A percentile compares a stretch with the other conserved stretches of the same genome.
Conservation (phyloP, 805 yeast genomes). For the Ogataea methanolica region DNA sequence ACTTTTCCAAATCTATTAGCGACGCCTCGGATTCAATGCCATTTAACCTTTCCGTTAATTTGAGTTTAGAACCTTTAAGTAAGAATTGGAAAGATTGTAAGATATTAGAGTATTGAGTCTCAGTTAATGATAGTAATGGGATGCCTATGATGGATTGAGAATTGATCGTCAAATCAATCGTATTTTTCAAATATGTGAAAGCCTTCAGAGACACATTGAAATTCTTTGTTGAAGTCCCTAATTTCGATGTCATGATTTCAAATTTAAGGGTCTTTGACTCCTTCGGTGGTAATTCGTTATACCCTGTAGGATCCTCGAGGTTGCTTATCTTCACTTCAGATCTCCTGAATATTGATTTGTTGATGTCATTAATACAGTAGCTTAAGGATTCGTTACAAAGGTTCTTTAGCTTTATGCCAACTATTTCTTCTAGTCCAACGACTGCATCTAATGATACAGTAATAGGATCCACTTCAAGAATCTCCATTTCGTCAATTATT, state of each 20-base stretch:
- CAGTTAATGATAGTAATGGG: constrained; percentile 28
- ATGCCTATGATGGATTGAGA: constrained; percentile 32
- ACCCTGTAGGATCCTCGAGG: constrained; percentile 1
- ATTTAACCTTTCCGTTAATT: constrained; percentile 5
- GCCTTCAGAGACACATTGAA: constrained; percentile 10
- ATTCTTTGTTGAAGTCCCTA: constrained; percentile 13
- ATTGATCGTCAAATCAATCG: constrained; percentile 16
- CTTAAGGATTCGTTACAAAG: constrained; percentile 31
- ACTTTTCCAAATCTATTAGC: constrained; percentile 11
- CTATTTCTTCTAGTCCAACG: constrained; percentile 28
- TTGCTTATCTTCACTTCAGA: constrained; percentile 14
- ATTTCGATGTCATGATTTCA: constrained; percentile 20
- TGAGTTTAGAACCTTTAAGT: constrained; percentile 6
- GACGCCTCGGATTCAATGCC: constrained; percentile 5
- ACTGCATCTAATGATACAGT: constrained; percentile 38
- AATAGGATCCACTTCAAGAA: constrained; percentile 42
- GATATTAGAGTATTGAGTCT: constrained; percentile 21
- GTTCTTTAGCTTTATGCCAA: constrained; percentile 30
- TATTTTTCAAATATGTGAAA: constrained; percentile 11
- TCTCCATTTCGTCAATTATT: constrained; percentile 22
- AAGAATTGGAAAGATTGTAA: constrained; percentile 18
- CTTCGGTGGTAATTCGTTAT: constrained; percentile 5
- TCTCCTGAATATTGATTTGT: constrained; percentile 19
- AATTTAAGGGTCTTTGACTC: constrained; percentile 21
- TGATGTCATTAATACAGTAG: constrained; percentile 34